These are phyloP conservation scores for Aspergillus ostianus DNA, from an alignment of 495 filamentous ascomycete species.

Conservation along the genomic window DNA sequence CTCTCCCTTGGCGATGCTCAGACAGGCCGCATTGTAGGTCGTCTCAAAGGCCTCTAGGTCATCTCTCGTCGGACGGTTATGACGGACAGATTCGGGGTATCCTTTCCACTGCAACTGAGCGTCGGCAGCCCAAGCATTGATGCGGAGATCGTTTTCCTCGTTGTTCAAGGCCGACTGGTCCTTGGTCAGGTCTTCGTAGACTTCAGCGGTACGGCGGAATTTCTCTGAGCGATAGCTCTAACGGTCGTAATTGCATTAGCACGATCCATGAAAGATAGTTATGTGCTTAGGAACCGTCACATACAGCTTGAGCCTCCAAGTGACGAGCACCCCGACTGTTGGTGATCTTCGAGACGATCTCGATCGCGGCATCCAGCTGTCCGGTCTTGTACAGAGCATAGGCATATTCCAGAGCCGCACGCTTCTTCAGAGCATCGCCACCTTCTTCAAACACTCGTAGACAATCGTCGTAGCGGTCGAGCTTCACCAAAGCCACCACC, in stretches of 20 bases:
- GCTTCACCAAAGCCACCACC: constrained; percentile 81
- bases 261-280: not conserved
- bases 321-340: constrained; percentile 67
- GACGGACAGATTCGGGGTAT: constrained; percentile 48
- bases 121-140: constrained; percentile 77
- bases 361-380: constrained; percentile 65
- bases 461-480: constrained; percentile 92
- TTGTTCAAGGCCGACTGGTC: constrained; percentile 48
- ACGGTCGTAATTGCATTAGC: not conserved
- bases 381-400: constrained; percentile 92
- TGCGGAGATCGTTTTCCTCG: constrained; percentile 82
- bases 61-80: constrained; percentile 62
- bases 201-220: constrained; percentile 65
- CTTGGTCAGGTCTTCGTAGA: constrained; percentile 64
- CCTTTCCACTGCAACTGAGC: constrained; percentile 88
- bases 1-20: constrained; percentile 76
- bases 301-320: constrained; percentile 82
- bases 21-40: constrained; percentile 88
- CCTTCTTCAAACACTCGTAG: constrained; percentile 71
- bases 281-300: constrained; percentile 22
- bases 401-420: constrained; percentile 73
- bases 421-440: constrained; percentile 63
- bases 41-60: constrained; percentile 92
- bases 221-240: constrained; percentile 81
- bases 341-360: constrained; percentile 50